Evolutionary conservation across 2,329 filamentous ascomycete species (phyloP).

Genomic region (Parascedosporium putredinis): DNA sequence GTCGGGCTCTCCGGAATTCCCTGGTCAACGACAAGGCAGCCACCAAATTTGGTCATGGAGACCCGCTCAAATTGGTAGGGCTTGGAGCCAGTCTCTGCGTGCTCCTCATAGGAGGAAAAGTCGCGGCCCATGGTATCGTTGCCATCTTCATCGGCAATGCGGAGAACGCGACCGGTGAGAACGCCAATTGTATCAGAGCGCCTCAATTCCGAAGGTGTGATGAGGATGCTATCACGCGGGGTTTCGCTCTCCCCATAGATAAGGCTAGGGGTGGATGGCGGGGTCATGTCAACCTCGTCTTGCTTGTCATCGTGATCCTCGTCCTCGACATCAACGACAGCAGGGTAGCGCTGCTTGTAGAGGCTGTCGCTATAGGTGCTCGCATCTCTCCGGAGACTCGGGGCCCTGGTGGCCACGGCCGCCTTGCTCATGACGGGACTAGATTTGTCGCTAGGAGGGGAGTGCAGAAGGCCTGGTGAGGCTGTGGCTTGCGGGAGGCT

Average conservation of each 20-base stretch:
- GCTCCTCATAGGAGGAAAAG: not conserved
- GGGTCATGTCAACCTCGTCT: slow-evolving; percentile 13
- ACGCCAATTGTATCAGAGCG: not conserved
- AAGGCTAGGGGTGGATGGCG: slow-evolving; percentile 16
- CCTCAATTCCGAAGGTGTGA: slow-evolving; percentile 14
- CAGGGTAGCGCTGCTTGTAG: not conserved
- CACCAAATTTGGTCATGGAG: slow-evolving; percentile 3
- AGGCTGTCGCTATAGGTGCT: not conserved
- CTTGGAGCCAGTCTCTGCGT: not conserved
- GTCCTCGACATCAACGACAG: not conserved
- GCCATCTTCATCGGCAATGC: slow-evolving; percentile 4
- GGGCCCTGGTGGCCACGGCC: not conserved
- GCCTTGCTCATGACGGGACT: not conserved
- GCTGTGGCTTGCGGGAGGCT: not conserved
- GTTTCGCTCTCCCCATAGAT: slow-evolving; percentile 13
- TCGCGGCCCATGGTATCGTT: slow-evolving; percentile 4
- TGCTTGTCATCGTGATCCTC: slow-evolving; percentile 2
- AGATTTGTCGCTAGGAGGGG: slow-evolving; percentile 5
- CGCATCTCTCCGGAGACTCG: not conserved
- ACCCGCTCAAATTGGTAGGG: not conserved
- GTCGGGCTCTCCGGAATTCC: not conserved
- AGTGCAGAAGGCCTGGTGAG: not conserved
- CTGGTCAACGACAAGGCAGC: not conserved
- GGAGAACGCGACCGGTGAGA: not conserved
- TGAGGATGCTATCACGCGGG: slow-evolving; percentile 13